Percentiles rank a stretch among this genome's conserved stretches.
These are phyloP conservation scores for Amoeboaphelidium protococcarum DNA, from an alignment of 371 early-diverging fungal species.

Conservation along the genomic window DNA sequence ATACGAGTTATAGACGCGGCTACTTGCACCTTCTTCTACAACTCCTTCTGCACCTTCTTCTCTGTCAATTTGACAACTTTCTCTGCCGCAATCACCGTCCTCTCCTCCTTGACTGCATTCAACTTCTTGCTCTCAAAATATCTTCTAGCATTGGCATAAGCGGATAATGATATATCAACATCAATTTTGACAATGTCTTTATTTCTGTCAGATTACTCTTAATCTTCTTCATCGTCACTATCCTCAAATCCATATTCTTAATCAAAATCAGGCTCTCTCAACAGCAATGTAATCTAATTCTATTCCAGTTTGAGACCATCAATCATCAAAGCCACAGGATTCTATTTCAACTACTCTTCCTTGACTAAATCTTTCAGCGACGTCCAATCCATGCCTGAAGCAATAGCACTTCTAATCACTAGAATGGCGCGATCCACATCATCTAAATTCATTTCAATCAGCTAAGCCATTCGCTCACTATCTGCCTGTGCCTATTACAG, in stretches of 20 bases:
- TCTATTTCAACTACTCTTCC: constrained; percentile 45
- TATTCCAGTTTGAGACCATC: constrained; percentile 29
- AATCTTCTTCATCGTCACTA: constrained; percentile 5
- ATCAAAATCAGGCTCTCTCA: not conserved
- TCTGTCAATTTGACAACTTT: constrained; percentile 73
- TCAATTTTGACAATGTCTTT: constrained; percentile 25
- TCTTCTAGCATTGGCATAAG: constrained; percentile 67
- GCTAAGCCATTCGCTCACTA: constrained; percentile 36
- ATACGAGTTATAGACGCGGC: constrained; percentile 46
- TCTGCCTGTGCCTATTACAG: constrained; percentile 33
- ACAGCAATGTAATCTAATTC: constrained; percentile 1
- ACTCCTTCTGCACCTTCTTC: constrained; percentile 50
- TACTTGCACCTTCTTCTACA: constrained; percentile 24
- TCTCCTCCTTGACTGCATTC: constrained; percentile 58
- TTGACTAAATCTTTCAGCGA: constrained; percentile 59
- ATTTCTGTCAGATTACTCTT: constrained; percentile 3
- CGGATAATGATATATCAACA: constrained; percentile 57
- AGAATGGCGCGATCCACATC: constrained; percentile 59
- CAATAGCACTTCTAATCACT: constrained; percentile 58
- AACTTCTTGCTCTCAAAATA: constrained; percentile 63
- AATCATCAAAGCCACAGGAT: constrained; percentile 51
- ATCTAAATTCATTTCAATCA: constrained; percentile 54
- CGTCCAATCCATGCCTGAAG: constrained; percentile 83
- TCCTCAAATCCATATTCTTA: constrained; percentile 6
- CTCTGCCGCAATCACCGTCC: constrained; percentile 51